phyloP scores from a whole-genome alignment of 129 eudicot genomes.

The Pseudognaphalium luteoalbum region DNA sequence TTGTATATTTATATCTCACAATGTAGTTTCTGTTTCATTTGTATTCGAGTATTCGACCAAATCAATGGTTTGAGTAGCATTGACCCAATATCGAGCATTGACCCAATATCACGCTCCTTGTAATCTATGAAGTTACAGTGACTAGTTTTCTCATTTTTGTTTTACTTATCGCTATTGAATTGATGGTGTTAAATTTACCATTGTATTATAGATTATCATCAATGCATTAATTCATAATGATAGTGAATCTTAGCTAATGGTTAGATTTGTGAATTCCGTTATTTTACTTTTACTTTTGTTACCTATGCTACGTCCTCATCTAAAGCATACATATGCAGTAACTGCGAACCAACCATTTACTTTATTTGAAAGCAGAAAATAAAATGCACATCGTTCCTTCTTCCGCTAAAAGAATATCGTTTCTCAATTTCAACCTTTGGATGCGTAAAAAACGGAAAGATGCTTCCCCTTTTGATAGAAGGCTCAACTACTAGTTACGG shows the following conservation, averaged over 20 bases:
- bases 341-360: neutral
- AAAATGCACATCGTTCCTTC: neutral
- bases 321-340: neutral
- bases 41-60: neutral
- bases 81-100: neutral
- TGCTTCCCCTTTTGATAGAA: neutral
- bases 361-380: neutral
- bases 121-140: neutral
- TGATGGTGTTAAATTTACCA: neutral
- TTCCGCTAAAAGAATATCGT: neutral
- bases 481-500: neutral
- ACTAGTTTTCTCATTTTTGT: neutral
- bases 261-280: neutral
- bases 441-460: neutral
- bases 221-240: neutral
- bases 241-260: constrained; percentile 6
- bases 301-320: neutral
- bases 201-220: neutral
- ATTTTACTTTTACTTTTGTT: neutral
- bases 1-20: neutral
- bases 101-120: neutral
- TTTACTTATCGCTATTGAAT: neutral
- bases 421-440: constrained; percentile 1
- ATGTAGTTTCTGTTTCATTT: neutral
- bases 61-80: neutral